Percentiles rank a stretch among this genome's conserved stretches.
Evolutionary conservation across 1,284 basidiomycete species (phyloP).

Genomic region (Cutaneotrichosporon mucoides): DNA sequence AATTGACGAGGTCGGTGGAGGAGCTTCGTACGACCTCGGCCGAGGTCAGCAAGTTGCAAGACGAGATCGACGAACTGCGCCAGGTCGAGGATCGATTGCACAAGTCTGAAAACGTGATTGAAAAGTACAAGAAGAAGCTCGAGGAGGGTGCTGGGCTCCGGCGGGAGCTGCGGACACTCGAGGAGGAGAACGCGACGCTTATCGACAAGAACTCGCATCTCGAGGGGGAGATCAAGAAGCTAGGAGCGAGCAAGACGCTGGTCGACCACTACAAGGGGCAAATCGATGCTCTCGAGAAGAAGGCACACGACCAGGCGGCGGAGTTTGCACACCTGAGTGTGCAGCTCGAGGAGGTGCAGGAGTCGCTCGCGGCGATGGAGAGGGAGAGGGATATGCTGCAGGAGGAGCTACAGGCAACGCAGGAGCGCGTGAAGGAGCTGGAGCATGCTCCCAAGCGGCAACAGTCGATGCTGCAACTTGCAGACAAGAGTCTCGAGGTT

Average conservation of each 20-base stretch:
- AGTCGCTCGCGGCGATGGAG: conserved; percentile 58
- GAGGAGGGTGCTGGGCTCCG: conserved; percentile 88
- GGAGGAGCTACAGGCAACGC: conserved; percentile 81
- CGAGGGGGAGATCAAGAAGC: conserved; percentile 85
- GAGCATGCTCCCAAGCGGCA: conserved; percentile 54
- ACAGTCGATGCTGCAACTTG: conserved; percentile 11
- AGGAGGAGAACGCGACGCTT: conserved; percentile 86
- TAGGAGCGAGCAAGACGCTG: conserved; percentile 77
- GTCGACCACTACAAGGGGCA: conserved; percentile 85
- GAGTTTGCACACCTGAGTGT: conserved; percentile 63
- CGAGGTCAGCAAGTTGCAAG: conserved; percentile 73
- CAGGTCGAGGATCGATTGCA: conserved; percentile 85
- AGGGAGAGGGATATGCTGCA: conserved; percentile 72
- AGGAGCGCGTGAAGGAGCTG: conserved; percentile 85
- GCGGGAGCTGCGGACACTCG: conserved; percentile 75
- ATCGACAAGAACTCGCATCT: conserved; percentile 85
- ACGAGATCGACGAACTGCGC: conserved; percentile 91
- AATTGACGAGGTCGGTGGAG: conserved; percentile 69
- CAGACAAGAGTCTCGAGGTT: conserved; percentile 45
- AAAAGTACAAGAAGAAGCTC: conserved; percentile 98
- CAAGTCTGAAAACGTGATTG: conserved; percentile 94
- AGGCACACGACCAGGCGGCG: conserved; percentile 43
- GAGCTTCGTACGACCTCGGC: conserved; percentile 76
- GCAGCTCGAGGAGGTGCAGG: conserved; percentile 69
- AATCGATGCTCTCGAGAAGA: conserved; percentile 73